These are phyloP conservation scores for Euptelea pleiosperma DNA, from an alignment of 164 flowering plant genomes.

Conservation along the genomic window DNA sequence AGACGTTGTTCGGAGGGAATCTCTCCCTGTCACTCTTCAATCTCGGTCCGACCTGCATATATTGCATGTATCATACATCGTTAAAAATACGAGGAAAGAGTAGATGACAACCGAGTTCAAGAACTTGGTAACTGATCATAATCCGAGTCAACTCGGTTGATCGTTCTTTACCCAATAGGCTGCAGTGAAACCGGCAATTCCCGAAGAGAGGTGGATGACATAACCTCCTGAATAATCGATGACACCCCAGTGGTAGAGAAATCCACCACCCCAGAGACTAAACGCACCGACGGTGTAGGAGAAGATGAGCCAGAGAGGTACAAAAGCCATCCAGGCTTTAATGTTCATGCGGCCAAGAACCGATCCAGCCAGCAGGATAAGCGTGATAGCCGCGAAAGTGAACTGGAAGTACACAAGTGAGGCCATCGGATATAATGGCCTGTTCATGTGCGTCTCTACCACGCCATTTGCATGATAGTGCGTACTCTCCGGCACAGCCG, in stretches of 20 bases:
- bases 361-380: too few species aligned
- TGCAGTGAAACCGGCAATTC: too few species aligned
- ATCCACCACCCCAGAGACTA: slow-evolving; percentile 16
- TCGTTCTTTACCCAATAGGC: too few species aligned
- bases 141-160: too few species aligned
- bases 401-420: slow-evolving; percentile 54
- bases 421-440: slow-evolving; percentile 45
- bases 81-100: too few species aligned
- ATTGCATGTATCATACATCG: too few species aligned
- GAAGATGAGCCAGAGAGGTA: too few species aligned
- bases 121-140: too few species aligned
- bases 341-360: slow-evolving; percentile 2
- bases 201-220: slow-evolving; percentile 2
- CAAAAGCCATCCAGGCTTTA: too few species aligned
- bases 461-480: background rate
- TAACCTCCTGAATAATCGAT: slow-evolving; percentile 10
- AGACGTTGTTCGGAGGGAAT: slow-evolving; percentile 12
- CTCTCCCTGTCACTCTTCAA: slow-evolving; percentile 8
- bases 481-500: slow-evolving; percentile 4
- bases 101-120: too few species aligned
- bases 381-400: too few species aligned
- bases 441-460: slow-evolving; percentile 19
- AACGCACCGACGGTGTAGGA: too few species aligned
- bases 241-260: slow-evolving; percentile 15
- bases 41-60: slow-evolving; percentile 12